A percentile compares a stretch with the other conserved stretches of the same genome.
Evolutionary conservation across 352 stramenopile species (phyloP).

Genomic region (Globisporangium spinosum): DNA sequence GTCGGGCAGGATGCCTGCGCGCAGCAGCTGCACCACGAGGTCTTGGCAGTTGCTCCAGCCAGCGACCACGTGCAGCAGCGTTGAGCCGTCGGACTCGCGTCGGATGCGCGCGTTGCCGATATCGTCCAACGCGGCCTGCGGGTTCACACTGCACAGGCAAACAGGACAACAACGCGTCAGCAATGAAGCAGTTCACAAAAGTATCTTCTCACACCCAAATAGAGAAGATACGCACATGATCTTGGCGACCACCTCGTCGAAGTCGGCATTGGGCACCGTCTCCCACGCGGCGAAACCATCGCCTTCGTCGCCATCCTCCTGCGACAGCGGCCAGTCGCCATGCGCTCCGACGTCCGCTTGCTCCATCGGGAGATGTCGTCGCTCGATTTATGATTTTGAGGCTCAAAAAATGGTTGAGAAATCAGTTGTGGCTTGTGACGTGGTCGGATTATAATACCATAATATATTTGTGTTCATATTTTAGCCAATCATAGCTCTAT

Average conservation of each 20-base stretch:
- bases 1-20: constrained; percentile 37
- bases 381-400: neutral
- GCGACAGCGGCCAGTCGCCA: no score
- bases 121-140: constrained; percentile 2
- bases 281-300: constrained; percentile 5
- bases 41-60: constrained; percentile 22
- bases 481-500: no score
- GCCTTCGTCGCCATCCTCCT: neutral
- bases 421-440: neutral
- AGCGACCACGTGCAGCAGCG: constrained; percentile 20
- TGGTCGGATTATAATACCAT: neutral
- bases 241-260: constrained; percentile 18
- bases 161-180: neutral
- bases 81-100: constrained; percentile 20
- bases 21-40: constrained; percentile 44
- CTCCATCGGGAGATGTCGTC: neutral
- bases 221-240: constrained; percentile 18
- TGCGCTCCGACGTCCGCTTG: neutral
- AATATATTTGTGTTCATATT: no score
- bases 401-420: neutral
- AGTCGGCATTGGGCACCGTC: constrained; percentile 14
- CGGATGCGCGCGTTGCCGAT: constrained; percentile 13
- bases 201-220: neutral
- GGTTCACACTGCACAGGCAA: constrained; percentile 15
- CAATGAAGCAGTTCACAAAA: neutral